These are phyloP conservation scores for Claviceps sp. DNA, from an alignment of 2,329 filamentous ascomycete species.

Conservation along the genomic window DNA sequence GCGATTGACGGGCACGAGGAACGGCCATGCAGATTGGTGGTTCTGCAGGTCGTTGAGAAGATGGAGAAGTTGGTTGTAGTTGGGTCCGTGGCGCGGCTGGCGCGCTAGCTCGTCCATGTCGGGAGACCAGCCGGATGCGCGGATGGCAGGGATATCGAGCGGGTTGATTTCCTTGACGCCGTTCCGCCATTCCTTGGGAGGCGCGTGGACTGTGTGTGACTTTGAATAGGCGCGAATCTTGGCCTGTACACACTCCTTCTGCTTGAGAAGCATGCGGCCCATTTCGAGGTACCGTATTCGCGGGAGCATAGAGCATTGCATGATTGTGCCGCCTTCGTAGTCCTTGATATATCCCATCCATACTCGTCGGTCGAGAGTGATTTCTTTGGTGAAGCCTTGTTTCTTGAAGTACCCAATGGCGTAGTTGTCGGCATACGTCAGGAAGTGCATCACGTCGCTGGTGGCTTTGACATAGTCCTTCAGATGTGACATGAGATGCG, in stretches of 20 bases:
- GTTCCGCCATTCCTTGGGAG: constrained; percentile 75
- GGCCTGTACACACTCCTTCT: constrained; percentile 87
- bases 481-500: constrained; percentile 93
- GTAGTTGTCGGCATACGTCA: constrained; percentile 98
- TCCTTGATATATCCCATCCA: constrained; percentile 99
- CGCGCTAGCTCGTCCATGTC: constrained; percentile 97
- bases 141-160: constrained; percentile 75
- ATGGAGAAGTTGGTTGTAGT: constrained; percentile 87
- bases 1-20: constrained; percentile 81
- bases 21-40: constrained; percentile 86
- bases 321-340: constrained; percentile 96
- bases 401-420: constrained; percentile 99
- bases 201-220: constrained; percentile 73
- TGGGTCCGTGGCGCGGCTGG: constrained; percentile 87
- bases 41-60: constrained; percentile 93
- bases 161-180: constrained; percentile 68
- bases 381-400: constrained; percentile 97
- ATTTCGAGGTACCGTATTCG: constrained; percentile 88
- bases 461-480: constrained; percentile 98
- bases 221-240: constrained; percentile 89
- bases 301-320: constrained; percentile 97
- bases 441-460: constrained; percentile 93
- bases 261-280: constrained; percentile 88
- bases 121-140: constrained; percentile 83
- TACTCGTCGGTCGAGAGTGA: constrained; percentile 73